A percentile compares a stretch with the other conserved stretches of the same genome.
Conservation (phyloP, 345 rosid species). For the Eucalyptus paniculata region DNA sequence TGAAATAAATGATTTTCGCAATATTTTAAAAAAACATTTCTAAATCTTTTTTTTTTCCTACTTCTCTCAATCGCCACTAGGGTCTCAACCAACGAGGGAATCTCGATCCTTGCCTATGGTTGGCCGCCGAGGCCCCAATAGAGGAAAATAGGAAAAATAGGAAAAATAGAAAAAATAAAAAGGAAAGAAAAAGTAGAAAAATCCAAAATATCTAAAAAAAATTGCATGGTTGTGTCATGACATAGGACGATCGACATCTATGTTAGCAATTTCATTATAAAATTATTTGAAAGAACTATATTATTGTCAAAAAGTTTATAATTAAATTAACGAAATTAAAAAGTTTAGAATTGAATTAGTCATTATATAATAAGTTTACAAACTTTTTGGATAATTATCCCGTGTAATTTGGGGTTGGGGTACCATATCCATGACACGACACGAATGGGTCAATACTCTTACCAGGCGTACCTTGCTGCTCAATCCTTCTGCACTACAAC, state of each 20-base stretch:
- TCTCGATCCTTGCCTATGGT: neutral
- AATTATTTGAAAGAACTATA: accelerated
- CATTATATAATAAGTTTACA: neutral
- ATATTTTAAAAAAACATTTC: accelerated
- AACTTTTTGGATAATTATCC: neutral
- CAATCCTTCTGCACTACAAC: neutral
- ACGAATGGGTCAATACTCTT: neutral
- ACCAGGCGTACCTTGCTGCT: neutral
- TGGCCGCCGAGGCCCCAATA: neutral
- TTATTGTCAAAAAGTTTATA: accelerated
- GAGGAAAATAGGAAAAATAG: neutral
- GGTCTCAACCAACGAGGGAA: neutral
- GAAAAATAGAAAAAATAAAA: neutral
- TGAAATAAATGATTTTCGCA: neutral
- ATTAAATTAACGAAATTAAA: neutral
- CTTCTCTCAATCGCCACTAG: neutral
- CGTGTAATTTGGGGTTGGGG: neutral
- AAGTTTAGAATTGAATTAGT: accelerated
- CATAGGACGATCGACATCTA: accelerated
- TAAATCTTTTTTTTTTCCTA: neutral
- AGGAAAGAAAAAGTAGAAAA: neutral
- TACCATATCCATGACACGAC: neutral
- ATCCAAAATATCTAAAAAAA: neutral
- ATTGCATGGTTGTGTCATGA: accelerated
- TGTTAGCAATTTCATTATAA: neutral